Evolutionary conservation across 164 flowering plant species (phyloP).

Genomic region (Magnolia changhungtana): DNA sequence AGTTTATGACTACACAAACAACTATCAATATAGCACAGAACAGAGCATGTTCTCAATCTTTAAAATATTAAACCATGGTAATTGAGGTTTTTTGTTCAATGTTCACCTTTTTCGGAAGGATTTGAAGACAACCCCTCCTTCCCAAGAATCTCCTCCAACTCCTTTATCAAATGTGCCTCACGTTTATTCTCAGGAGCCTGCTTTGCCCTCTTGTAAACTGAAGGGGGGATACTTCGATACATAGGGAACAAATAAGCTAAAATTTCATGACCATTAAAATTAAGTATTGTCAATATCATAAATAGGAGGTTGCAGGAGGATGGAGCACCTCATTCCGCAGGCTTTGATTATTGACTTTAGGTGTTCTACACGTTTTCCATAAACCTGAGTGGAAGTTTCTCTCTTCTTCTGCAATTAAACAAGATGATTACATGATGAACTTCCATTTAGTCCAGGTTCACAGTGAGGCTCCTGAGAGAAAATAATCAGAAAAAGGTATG

Average conservation of each 20-base stretch:
- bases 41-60: not conserved
- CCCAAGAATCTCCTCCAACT: slow-evolving; percentile 69
- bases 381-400: slow-evolving; percentile 47
- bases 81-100: not conserved
- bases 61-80: not conserved
- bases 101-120: slow-evolving; percentile 87
- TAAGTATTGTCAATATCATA: not conserved
- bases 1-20: not conserved
- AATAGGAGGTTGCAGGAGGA: not conserved
- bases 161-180: slow-evolving; percentile 64
- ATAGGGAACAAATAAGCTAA: slow-evolving; percentile 4
- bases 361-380: slow-evolving; percentile 86
- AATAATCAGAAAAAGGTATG: not conserved
- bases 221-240: slow-evolving; percentile 66
- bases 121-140: slow-evolving; percentile 77
- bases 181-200: slow-evolving; percentile 84
- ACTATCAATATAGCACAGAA: not conserved
- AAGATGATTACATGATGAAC: slow-evolving; percentile 4
- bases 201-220: slow-evolving; percentile 76
- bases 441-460: not conserved
- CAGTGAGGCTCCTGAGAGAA: not conserved
- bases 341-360: slow-evolving; percentile 79
- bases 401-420: slow-evolving; percentile 51
- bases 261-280: not conserved
- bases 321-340: slow-evolving; percentile 78